Base-by-base conservation (phyloP, 345 rosid genomes). In the Aegle marmelos region DNA sequence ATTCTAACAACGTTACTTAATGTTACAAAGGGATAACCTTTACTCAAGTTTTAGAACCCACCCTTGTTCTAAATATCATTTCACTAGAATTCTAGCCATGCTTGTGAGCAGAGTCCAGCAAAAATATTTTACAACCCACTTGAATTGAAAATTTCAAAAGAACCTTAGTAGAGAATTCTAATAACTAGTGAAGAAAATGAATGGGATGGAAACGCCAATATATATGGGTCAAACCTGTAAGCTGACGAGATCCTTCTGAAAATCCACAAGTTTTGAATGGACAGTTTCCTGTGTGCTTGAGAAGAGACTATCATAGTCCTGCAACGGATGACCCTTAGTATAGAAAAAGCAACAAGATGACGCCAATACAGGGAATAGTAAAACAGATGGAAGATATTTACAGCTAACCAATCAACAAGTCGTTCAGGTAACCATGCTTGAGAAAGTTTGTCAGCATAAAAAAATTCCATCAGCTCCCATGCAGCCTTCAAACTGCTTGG, bases 401-500 rank as follows among this genome's bases (percentile, higher is more conserved):
- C 99, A 85, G 97, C 88, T 84, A 96, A 84, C 98, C 99, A 96
- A 85, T 96, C 97, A 58, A 89, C 84, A 36, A 96, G 89, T 57
- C 89, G 89, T 79, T 94, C 99, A 1, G 97, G 97, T 53, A 94
- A 76, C 95, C 97, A 96, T 39, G 94, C 77, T 72, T 88, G 89
- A 85, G 91, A 89, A 30, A 87, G 82, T 80, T 82, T 91, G 79
- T 94, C 95, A 10, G 87, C 97, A 84, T 90, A 94, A 83, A 94
- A 89, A 59, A 92, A 82, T 70, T 96, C 98, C 95, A 96, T 88
- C 85, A 96, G 85, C 88, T 92, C 95, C 99, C 99, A 96, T 4
- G 97, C 99, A 78, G 97, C 99, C 86, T 90, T 94, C 79, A 94
- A 88, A 82, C 83, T 81, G 13, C 87, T 90, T 41, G 95, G 91